phyloP scores from a whole-genome alignment of 106 monocot species.

The Platanthera guangdongensis region DNA sequence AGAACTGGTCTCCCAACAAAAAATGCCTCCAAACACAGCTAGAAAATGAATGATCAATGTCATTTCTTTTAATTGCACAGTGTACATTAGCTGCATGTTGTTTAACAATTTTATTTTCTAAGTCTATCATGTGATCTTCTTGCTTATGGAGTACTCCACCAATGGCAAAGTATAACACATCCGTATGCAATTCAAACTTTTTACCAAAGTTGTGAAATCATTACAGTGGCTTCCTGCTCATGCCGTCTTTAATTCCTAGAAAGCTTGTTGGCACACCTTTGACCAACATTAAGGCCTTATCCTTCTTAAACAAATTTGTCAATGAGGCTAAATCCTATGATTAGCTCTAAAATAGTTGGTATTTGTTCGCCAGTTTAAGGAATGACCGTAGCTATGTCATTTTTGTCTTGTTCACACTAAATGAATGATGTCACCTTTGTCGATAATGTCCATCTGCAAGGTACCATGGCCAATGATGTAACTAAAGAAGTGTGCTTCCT shows the following conservation, averaged over 20 bases:
- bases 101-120: neutral
- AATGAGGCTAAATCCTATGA: too few relatives aligned
- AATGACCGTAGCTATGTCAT: too few relatives aligned
- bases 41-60: neutral
- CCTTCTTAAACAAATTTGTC: too few relatives aligned
- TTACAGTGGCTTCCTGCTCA: neutral
- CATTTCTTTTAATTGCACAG: neutral
- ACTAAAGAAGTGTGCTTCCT: too few relatives aligned
- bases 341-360: too few relatives aligned
- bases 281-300: too few relatives aligned
- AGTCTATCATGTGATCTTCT: neutral
- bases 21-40: neutral
- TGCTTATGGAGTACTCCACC: neutral
- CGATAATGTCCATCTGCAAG: too few relatives aligned
- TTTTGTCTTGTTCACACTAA: too few relatives aligned
- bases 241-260: neutral
- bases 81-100: neutral
- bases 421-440: too few relatives aligned
- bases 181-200: neutral
- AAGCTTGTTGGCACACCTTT: neutral
- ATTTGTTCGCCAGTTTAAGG: too few relatives aligned
- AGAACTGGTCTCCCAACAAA: neutral
- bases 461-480: too few relatives aligned
- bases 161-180: neutral
- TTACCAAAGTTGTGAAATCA: neutral